phyloP scores from a whole-genome alignment of 2,329 filamentous ascomycete genomes.

The Colletotrichum sp. region DNA sequence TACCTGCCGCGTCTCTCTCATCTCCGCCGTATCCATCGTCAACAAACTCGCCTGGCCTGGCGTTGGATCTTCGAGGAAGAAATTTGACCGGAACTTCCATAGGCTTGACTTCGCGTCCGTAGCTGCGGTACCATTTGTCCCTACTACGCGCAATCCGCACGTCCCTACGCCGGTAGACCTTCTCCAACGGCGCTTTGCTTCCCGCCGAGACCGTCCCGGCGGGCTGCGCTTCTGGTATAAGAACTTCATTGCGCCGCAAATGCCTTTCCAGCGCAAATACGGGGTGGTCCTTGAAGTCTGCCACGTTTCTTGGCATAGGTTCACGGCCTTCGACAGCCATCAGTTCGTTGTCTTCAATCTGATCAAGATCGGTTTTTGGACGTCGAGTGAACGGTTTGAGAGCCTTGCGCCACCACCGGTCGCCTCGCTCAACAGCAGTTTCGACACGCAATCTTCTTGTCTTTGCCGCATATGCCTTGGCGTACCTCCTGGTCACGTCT shows the following conservation, averaged over 20 bases:
- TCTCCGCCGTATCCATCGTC: constrained; percentile 49
- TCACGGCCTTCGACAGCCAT: constrained; percentile 74
- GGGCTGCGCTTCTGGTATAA: constrained; percentile 71
- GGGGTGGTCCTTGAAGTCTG: constrained; percentile 88
- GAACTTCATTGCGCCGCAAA: constrained; percentile 80
- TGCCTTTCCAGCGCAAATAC: constrained; percentile 86
- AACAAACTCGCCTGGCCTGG: constrained; percentile 24
- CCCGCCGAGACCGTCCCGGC: constrained; percentile 81
- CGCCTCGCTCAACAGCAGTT: constrained; percentile 49
- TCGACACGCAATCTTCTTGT: constrained; percentile 85
- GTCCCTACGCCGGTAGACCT: constrained; percentile 82
- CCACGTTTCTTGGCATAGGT: constrained; percentile 83
- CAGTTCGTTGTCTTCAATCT: constrained; percentile 83
- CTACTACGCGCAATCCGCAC: constrained; percentile 79
- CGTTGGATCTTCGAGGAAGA: constrained; percentile 54
- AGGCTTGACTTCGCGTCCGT: constrained; percentile 79
- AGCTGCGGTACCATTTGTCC: constrained; percentile 84
- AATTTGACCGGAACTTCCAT: constrained; percentile 86
- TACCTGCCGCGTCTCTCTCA: constrained; percentile 52
- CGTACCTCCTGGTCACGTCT: constrained; percentile 89
- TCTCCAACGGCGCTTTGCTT: constrained; percentile 67
- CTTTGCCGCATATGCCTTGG: constrained; percentile 89
- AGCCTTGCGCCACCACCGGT: constrained; percentile 58
- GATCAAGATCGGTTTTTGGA: constrained; percentile 69
- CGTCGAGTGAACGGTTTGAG: constrained; percentile 53